Evolutionary conservation across 2,329 filamentous ascomycete species (phyloP).

Genomic region (Diaporthe ampelina): DNA sequence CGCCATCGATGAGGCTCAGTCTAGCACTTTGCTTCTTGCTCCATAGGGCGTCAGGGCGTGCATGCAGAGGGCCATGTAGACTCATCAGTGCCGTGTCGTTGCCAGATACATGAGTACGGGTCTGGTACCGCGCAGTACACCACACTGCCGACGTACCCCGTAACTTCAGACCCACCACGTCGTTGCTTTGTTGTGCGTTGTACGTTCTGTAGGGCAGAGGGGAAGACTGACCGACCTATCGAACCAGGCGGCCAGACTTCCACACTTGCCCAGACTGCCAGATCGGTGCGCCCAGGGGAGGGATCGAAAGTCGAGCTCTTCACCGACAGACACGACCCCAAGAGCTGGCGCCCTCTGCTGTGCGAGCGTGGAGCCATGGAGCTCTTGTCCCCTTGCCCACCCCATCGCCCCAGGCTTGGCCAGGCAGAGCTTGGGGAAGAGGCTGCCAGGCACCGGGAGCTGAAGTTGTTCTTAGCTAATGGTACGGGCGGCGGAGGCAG

Average conservation of each 20-base stretch:
- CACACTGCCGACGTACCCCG: background rate
- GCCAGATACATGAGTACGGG: conserved; percentile 21
- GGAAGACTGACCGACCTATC: background rate
- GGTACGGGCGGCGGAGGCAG: background rate
- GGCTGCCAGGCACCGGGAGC: conserved; percentile 14
- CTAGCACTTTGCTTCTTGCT: conserved; percentile 26
- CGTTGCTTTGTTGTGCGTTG: conserved; percentile 23
- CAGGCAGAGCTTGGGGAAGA: conserved; percentile 35
- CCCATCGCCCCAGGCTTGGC: conserved; percentile 32
- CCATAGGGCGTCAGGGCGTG: conserved; percentile 19
- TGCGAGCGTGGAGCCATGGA: conserved; percentile 26
- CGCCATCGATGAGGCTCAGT: conserved; percentile 30
- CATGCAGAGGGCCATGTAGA: background rate
- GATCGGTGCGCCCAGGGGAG: conserved; percentile 19
- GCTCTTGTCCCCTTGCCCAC: conserved; percentile 22
- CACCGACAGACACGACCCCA: conserved; percentile 40
- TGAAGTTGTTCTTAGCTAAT: conserved; percentile 38
- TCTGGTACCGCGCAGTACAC: background rate
- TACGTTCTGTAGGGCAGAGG: conserved; percentile 1
- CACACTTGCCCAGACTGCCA: background rate
- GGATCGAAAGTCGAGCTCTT: conserved; percentile 33
- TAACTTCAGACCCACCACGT: background rate
- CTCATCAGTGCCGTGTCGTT: conserved; percentile 5
- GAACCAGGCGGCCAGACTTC: background rate
- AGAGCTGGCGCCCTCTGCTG: conserved; percentile 4